Evolutionary conservation across 192 early-diverging fungal species (phyloP).

Genomic region (Dissophora ornata): DNA sequence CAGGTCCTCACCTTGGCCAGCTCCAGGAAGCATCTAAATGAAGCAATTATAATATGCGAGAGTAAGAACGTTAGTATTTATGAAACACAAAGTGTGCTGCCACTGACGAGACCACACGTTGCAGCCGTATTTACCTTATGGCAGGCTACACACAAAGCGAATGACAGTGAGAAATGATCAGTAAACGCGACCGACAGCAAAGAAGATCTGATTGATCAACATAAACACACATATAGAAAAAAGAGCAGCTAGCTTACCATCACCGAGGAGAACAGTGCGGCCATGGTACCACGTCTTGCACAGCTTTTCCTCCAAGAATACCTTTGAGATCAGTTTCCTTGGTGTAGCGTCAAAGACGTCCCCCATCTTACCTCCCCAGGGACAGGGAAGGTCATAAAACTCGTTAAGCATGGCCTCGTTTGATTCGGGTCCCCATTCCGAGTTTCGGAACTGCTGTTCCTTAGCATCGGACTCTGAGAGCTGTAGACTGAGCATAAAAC

Average conservation of each 20-base stretch:
- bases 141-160: no score
- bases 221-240: background rate
- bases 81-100: no score
- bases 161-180: no score
- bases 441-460: slow-evolving; percentile 10
- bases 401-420: slow-evolving; percentile 4
- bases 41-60: background rate
- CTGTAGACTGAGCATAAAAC: slow-evolving; percentile 9
- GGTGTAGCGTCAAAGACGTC: slow-evolving; percentile 18
- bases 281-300: slow-evolving; percentile 19
- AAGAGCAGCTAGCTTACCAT: slow-evolving; percentile 14
- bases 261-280: slow-evolving; percentile 10
- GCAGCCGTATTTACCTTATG: no score
- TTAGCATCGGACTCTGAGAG: slow-evolving; percentile 4
- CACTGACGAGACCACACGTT: no score
- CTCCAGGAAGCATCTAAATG: slow-evolving; percentile 1
- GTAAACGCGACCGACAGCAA: no score
- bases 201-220: no score
- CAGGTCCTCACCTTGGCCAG: background rate
- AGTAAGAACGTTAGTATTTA: background rate
- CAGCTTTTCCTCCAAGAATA: slow-evolving; percentile 20
- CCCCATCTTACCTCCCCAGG: slow-evolving; percentile 14
- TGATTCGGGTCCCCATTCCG: slow-evolving; percentile 32
- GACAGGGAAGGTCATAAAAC: background rate
- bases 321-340: slow-evolving; percentile 19